Evolutionary conservation across 768 basidiomycete species (phyloP), one percentile per base, ranked within the genome.

Genomic region (Leucogyrophana mollusca): DNA sequence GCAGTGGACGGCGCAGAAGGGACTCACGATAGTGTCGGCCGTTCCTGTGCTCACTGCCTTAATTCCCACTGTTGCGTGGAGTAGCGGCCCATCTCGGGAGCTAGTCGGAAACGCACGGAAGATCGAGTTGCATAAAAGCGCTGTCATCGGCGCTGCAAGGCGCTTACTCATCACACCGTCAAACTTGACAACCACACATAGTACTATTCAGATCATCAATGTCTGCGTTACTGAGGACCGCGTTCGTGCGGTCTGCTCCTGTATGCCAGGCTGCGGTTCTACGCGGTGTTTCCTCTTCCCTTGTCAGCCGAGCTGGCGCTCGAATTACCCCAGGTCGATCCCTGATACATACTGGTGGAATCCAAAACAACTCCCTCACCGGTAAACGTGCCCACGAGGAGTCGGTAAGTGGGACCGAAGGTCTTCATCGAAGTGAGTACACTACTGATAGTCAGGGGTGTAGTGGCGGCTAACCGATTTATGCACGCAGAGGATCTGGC

Each of bases 351-450:
- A 57, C 49, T 14, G 59, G 52, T 46, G 48, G 39, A 34, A 33
- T 53, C 38, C 49, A 58, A 50, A 54, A 52, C 11, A 53, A 56
- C 21, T 52, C 61, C 1, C 51, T 66, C 24, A 49, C 32, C 34
- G 60, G 56, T 30, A 60, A 62, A 22, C 53, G 40, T 22, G 55
- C 50, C 4, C 47, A 34, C 37, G 61, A 66, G 34, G 52, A 50
- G 3, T 56, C 53, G 1, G 49, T 53, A 21, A 53, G 56, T 14
- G 67, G 67, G 45, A 62, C 58, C 4, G 71, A 73, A 34, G 71
- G 71, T 0, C 54, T 58, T 14, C 71, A 73, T 50, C 53, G 40
- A 46, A 61, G 71, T 70, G 43, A 39, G 60, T 46, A 16, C 20
- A 49, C 9, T 16, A 22, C 39, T 10, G 14, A 17, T 37, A 30